phyloP scores from a whole-genome alignment of 2,329 filamentous ascomycete genomes.

The Fusarium domesticum region DNA sequence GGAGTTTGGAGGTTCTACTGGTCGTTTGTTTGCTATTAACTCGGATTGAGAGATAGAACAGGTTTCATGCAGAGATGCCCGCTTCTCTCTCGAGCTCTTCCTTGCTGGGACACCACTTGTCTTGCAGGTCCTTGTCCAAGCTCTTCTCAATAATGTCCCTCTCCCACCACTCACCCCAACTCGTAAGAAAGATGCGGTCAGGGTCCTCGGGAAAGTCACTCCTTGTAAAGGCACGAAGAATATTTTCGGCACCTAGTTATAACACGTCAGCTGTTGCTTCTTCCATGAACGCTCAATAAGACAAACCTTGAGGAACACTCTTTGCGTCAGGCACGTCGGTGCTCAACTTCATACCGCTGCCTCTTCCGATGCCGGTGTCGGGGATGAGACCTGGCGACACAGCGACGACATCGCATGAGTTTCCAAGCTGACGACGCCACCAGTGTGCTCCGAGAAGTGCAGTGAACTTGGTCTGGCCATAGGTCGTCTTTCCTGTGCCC shows the following conservation, averaged over 20 bases:
- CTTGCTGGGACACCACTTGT: slow-evolving; percentile 49
- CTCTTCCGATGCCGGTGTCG: slow-evolving; percentile 41
- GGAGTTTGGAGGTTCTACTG: too few species aligned
- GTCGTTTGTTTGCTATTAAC: too few species aligned
- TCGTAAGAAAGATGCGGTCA: slow-evolving; percentile 52
- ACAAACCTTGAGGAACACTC: slow-evolving; percentile 43
- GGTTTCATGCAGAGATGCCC: slow-evolving; percentile 16
- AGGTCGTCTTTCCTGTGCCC: slow-evolving; percentile 30
- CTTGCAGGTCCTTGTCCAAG: slow-evolving; percentile 47
- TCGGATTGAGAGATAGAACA: too few species aligned
- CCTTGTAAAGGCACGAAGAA: slow-evolving; percentile 43
- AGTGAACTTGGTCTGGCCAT: slow-evolving; percentile 48
- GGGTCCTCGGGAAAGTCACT: slow-evolving; percentile 49
- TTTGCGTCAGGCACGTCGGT: slow-evolving; percentile 46
- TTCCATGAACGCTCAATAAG: not conserved
- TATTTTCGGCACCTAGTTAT: slow-evolving; percentile 42
- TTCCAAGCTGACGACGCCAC: slow-evolving; percentile 52
- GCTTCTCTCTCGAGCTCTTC: slow-evolving; percentile 48
- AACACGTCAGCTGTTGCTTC: slow-evolving; percentile 11
- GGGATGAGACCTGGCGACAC: slow-evolving; percentile 54
- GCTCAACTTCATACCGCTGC: slow-evolving; percentile 28
- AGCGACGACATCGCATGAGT: slow-evolving; percentile 45
- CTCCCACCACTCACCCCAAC: slow-evolving; percentile 56
- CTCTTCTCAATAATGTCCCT: slow-evolving; percentile 41
- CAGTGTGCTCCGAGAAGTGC: slow-evolving; percentile 52